Evolutionary conservation across 768 basidiomycete species (phyloP), one percentile per base, ranked within the genome.

Genomic region (Pleurotus eryngii): DNA sequence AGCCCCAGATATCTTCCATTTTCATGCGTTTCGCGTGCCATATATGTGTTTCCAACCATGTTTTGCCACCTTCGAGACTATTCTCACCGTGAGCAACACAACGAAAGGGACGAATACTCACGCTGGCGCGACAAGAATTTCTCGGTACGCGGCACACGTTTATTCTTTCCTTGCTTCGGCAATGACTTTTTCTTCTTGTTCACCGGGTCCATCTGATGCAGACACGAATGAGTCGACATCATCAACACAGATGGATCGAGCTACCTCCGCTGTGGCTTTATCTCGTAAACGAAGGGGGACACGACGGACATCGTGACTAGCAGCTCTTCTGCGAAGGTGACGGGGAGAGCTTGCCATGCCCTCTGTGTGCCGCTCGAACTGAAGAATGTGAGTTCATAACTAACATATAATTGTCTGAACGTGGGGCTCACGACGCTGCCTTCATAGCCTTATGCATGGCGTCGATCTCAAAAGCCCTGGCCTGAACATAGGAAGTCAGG

Each of bases 21-120:
- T 88, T 85, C 86, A 96, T 96, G 5, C 97, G 84, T 71, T 98
- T 98, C 1, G 95, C 91, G 64, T 98, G 96, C 93, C 95, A 98
- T 17, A 98, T 72, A 68, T 99, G 97, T 4, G 95, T 96, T 67
- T 96, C 93, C 0, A 99, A 83, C 96, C 96, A 98, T 11, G 80
- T 75, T 69, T 98, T 98, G 61, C 90, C 81, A 27, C 77, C 95
- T 97, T 61, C 2, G 49, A 9, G 24, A 38, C 4, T 49, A 30
- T 58, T 57, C 22, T 14, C 46, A 15, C 22, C 51, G 20, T 11
- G 3, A 35, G n/a, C 7, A n/a, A 5, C n/a, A 42, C 22, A 38
- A 49, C 45, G 40, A 7, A 43, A 12, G 22, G 18, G 17, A 18
- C 38, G 38, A 30, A 38, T 15, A 60, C 72, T 61, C 61, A 96